Evolutionary conservation across 2,329 filamentous ascomycete genomes (phyloP), one percentile per base, ranked within the genome.

Genomic region (Alternaria tenuissima): DNA sequence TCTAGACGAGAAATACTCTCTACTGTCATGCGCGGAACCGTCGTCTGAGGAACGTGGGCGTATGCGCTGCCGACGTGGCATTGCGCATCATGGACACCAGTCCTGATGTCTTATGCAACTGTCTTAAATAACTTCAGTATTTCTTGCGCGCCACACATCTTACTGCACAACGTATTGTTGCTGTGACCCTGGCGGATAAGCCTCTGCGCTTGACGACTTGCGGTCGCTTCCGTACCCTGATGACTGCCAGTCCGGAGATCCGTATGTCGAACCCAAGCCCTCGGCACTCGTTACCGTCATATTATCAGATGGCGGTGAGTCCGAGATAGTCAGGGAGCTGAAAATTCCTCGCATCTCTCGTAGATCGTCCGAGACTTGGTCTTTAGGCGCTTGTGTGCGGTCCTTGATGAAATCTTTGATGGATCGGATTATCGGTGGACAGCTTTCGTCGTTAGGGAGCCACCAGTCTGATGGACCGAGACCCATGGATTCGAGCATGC

Each of bases 351-450:
- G 89, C 78, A 95, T 88, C 69, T 94, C 90, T 46, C 88, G 87
- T 20, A 95, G 78, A 67, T 89, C 90, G 71, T 92, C 88, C 7
- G 82, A 81, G 52, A 81, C 78, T 60, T 82, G 76, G 65, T 86
- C 82, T 55, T 80, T 80, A 2, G 83, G 81, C 39, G 79, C 64
- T 16, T 66, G 87, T 7, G 86, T 91, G 48, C 92, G 87, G 65
- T 95, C 92, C 68, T 92, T 89, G 28, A 93, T 92, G 78, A 97
- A 94, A 42, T 88, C 86, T 20, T 94, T 90, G 62, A 97, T 89
- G 55, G 87, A 90, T 52, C 89, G 89, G 55, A 97, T 84, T 42
- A 96, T 87, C 0, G 87, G 86, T 11, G 87, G 89, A 70, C 91
- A 91, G 2, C 87, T 88, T 80, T 94, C 91, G 63, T 92, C 87